Evolutionary conservation across 176 grass and related monocot species (phyloP).

Genomic region (Poa pratensis): DNA sequence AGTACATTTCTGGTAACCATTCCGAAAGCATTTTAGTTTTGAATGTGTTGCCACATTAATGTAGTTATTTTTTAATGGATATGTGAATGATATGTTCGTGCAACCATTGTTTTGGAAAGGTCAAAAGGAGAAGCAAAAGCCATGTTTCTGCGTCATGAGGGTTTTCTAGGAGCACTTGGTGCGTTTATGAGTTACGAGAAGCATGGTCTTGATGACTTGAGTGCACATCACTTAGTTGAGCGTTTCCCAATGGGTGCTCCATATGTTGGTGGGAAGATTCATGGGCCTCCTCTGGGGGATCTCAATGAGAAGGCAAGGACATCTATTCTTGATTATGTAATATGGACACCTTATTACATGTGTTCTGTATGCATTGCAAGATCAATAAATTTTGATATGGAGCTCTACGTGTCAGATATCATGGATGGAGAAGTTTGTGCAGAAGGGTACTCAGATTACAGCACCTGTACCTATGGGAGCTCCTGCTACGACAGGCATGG

Average conservation of each 20-base stretch:
- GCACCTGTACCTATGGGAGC: conserved; percentile 95
- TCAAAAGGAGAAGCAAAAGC: conserved; percentile 89
- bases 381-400: conserved; percentile 37
- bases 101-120: conserved; percentile 52
- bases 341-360: conserved; percentile 23
- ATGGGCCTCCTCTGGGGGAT: conserved; percentile 90
- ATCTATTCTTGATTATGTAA: conserved; percentile 30
- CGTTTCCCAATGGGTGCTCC: conserved; percentile 98
- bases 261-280: conserved; percentile 91
- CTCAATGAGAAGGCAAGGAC: conserved; percentile 90
- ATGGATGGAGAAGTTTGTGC: conserved; percentile 99
- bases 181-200: conserved; percentile 99
- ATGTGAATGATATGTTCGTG: conserved; percentile 1
- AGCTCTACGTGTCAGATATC: conserved; percentile 74
- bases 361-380: conserved; percentile 20
- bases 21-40: conserved; percentile 19
- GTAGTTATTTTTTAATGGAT: conserved; percentile 1
- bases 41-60: background rate
- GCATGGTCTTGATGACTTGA: conserved; percentile 93
- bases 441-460: conserved; percentile 93
- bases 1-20: conserved; percentile 90
- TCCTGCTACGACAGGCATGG: conserved; percentile 96
- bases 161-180: conserved; percentile 93
- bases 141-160: conserved; percentile 98
- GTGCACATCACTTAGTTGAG: conserved; percentile 90